Evolutionary conservation across 2,329 filamentous ascomycete genomes (phyloP), one percentile per base, ranked within the genome.

Genomic region (Sphaerulina vaccinii): DNA sequence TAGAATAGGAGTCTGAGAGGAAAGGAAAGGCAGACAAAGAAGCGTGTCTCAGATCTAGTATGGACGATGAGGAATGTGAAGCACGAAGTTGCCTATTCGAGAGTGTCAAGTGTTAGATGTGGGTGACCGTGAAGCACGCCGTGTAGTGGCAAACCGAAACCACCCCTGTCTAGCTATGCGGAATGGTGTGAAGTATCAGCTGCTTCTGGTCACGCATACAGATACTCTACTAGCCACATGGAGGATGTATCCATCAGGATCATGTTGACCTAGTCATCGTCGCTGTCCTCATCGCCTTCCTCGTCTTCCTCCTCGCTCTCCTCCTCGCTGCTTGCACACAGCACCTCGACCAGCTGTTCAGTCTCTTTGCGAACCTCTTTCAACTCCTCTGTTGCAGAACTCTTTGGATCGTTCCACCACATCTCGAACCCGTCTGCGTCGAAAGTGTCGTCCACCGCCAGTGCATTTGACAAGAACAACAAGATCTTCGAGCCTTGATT

Each of bases 361-460:
- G 88, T 90, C 73, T 87, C 87, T 55, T 81, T 81, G 68, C 85
- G 85, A 13, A 96, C 82, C 43, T 74, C 79, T 53, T 72, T 71
- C 84, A 96, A 82, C 47, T 81, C 80, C 49, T 87, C 86, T 11
- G 77, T 83, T 49, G 83, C 84, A 19, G 73, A 79, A 5, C 86
- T 85, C 64, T 84, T 78, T 70, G 80, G 78, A 68, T 95, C 86
- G 16, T 77, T 81, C 91, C 91, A 97, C 93, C 93, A 99, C 41
- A 81, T 80, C 63, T 92, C 74, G 60, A 96, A 88, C 0, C 87
- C 90, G 36, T 96, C 91, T 65, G 96, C 90, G 67, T 96, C 90
- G 1, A 96, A 73, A 13, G 95, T 79, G 59, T 97, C 93, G 42
- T 87, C 72, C 59, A 87, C 83, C 67, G 95, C 95, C 45, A 97